Evolutionary conservation across 2,329 filamentous ascomycete genomes (phyloP).

Genomic region (Fusarium paranaense): DNA sequence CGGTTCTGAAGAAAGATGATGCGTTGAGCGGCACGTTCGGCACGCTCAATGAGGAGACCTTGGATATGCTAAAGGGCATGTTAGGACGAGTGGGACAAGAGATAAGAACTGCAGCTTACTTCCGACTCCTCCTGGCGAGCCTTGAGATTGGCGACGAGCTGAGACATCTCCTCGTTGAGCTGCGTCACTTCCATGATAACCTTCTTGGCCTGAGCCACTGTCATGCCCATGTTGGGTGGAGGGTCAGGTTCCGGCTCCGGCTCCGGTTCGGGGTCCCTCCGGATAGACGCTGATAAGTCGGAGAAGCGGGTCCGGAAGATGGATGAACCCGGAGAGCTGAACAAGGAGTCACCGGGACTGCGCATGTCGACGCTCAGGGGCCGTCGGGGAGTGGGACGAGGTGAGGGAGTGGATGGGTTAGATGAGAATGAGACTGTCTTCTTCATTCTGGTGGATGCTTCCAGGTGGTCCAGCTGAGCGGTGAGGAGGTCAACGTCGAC

Average conservation of each 20-base stretch:
- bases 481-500: constrained; percentile 51
- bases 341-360: constrained; percentile 47
- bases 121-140: constrained; percentile 70
- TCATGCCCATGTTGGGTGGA: constrained; percentile 47
- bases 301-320: constrained; percentile 55
- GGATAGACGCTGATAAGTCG: constrained; percentile 52
- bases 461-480: constrained; percentile 52
- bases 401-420: constrained; percentile 33
- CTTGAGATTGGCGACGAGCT: constrained; percentile 62
- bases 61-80: constrained; percentile 67
- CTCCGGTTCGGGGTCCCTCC: constrained; percentile 44
- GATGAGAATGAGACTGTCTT: constrained; percentile 38
- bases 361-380: constrained; percentile 43
- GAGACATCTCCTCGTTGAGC: constrained; percentile 63
- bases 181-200: constrained; percentile 52
- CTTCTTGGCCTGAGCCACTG: constrained; percentile 51
- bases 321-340: constrained; percentile 51
- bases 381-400: constrained; percentile 27
- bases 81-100: constrained; percentile 40
- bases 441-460: constrained; percentile 37
- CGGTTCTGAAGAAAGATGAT: constrained; percentile 71
- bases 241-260: constrained; percentile 44
- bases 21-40: constrained; percentile 67
- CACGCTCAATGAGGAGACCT: constrained; percentile 67
- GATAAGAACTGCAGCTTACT: constrained; percentile 50